Evolutionary conservation across 164 flowering plant genomes (phyloP).

Genomic region (Houttuynia cordata): DNA sequence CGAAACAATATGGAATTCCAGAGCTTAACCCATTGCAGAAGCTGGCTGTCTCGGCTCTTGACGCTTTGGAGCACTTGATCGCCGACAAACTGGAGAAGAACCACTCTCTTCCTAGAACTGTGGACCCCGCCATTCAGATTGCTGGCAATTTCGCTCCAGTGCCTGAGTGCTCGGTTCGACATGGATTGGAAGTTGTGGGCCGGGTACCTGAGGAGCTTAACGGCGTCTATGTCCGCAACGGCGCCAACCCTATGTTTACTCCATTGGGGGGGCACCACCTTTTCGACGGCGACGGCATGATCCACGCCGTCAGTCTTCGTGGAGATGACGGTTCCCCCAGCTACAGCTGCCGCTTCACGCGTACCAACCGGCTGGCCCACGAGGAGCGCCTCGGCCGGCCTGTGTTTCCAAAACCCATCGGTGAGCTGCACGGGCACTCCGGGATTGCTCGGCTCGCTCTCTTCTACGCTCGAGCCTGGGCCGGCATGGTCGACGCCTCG

Average conservation of each 20-base stretch:
- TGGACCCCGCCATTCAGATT: slow-evolving; percentile 33
- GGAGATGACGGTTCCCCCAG: slow-evolving; percentile 10
- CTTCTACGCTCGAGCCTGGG: slow-evolving; percentile 24
- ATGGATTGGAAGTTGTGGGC: slow-evolving; percentile 18
- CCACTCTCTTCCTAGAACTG: slow-evolving; percentile 16
- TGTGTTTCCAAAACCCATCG: slow-evolving; percentile 30
- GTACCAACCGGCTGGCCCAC: slow-evolving; percentile 28
- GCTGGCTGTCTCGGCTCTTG: slow-evolving; percentile 20
- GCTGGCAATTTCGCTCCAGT: slow-evolving; percentile 44
- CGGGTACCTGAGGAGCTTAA: slow-evolving; percentile 19
- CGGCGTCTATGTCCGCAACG: slow-evolving; percentile 40
- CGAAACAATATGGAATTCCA: background rate
- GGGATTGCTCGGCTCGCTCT: slow-evolving; percentile 30
- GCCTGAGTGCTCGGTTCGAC: slow-evolving; percentile 21
- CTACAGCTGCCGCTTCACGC: slow-evolving; percentile 35
- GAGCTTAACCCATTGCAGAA: slow-evolving; percentile 26
- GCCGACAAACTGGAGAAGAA: slow-evolving; percentile 12
- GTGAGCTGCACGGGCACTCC: slow-evolving; percentile 42
- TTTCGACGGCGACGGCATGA: slow-evolving; percentile 50
- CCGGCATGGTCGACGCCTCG: slow-evolving; percentile 21
- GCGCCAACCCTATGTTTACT: slow-evolving; percentile 29
- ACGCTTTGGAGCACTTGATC: slow-evolving; percentile 17
- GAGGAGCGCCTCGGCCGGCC: slow-evolving; percentile 20
- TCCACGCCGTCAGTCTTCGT: slow-evolving; percentile 29
- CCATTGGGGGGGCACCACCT: slow-evolving; percentile 36